Evolutionary conservation across 345 rosid species (phyloP).

Genomic region (Populus nigra): DNA sequence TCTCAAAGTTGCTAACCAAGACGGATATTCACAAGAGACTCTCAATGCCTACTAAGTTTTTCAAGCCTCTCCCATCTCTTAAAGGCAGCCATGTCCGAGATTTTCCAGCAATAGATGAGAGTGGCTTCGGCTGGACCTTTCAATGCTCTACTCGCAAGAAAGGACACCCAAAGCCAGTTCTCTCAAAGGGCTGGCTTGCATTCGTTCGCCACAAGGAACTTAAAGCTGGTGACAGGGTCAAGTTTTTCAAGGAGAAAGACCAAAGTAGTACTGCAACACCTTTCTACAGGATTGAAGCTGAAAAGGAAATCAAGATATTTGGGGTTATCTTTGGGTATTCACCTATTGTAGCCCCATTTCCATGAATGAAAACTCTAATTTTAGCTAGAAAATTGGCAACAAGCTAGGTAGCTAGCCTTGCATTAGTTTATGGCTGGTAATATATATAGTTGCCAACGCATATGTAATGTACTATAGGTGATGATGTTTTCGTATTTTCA

Average conservation of each 20-base stretch:
- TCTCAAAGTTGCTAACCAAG: too few species aligned
- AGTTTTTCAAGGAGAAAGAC: not conserved
- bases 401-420: too few species aligned
- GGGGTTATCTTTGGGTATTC: not conserved
- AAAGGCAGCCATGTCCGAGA: not conserved
- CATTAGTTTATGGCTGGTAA: too few species aligned
- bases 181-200: slow-evolving; percentile 12
- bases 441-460: too few species aligned
- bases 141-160: slow-evolving; percentile 5
- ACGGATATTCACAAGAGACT: not conserved
- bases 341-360: not conserved
- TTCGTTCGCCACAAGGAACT: slow-evolving; percentile 7
- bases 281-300: not conserved
- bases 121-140: slow-evolving; percentile 2
- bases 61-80: not conserved
- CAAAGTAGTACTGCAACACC: not conserved
- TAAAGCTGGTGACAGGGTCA: not conserved
- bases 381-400: too few species aligned
- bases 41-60: not conserved
- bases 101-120: not conserved
- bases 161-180: slow-evolving; percentile 4
- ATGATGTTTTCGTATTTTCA: too few species aligned
- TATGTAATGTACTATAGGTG: too few species aligned
- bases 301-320: slow-evolving; percentile 1
- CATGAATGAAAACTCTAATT: too few species aligned